phyloP scores from a whole-genome alignment of 2,329 filamentous ascomycete species.

The Calonectria hongkongensis region DNA sequence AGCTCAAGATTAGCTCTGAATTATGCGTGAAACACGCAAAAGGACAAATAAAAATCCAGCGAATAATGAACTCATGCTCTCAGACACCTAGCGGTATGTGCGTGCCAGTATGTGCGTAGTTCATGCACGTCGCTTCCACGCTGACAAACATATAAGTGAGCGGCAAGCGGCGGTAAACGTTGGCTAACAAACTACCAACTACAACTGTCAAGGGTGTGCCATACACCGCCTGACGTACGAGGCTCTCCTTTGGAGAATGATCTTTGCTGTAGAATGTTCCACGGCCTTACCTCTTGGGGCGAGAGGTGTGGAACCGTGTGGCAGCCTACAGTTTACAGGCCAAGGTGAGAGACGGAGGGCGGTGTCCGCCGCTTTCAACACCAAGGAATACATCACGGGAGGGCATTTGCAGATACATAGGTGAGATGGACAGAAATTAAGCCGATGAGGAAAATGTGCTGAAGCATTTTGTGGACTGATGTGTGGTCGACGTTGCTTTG shows the following conservation, averaged over 20 bases:
- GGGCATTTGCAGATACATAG: not conserved
- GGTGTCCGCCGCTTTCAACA: constrained; percentile 26
- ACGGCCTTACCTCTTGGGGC: constrained; percentile 35
- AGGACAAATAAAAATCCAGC: constrained; percentile 18
- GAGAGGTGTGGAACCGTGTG: constrained; percentile 33
- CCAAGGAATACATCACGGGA: constrained; percentile 14
- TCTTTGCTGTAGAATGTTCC: constrained; percentile 25
- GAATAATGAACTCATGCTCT: not conserved
- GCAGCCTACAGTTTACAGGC: constrained; percentile 18
- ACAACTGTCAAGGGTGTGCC: constrained; percentile 10
- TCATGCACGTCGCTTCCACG: constrained; percentile 29
- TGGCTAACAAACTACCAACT: not conserved
- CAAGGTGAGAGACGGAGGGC: constrained; percentile 32
- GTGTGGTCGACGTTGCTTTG: not conserved
- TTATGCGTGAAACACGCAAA: constrained; percentile 29
- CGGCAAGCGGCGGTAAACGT: constrained; percentile 31
- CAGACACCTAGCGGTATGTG: not conserved
- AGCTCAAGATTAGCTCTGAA: constrained; percentile 22
- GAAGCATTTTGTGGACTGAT: too few relatives aligned
- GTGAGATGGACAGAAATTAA: not conserved
- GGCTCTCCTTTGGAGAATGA: not conserved
- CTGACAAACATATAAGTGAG: constrained; percentile 11
- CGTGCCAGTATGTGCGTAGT: not conserved
- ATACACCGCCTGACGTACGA: constrained; percentile 18
- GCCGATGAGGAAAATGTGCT: not conserved